Percentiles rank a stretch among this genome's conserved stretches.
Evolutionary conservation across 257 asterid species (phyloP).

Genomic region (Fraxinus anomala): DNA sequence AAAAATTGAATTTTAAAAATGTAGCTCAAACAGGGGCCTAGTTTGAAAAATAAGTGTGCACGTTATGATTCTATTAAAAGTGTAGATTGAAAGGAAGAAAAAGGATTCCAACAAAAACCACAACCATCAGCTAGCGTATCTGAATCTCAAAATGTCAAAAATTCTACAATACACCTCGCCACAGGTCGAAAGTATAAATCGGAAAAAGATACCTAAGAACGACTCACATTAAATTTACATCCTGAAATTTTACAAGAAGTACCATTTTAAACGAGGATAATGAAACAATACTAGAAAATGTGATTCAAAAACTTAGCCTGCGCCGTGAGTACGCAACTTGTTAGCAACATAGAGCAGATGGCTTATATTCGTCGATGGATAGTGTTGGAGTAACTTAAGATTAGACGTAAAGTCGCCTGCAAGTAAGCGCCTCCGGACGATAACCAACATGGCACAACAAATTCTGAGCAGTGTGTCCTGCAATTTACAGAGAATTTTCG

Average conservation of each 20-base stretch:
- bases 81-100: neutral
- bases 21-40: too few species aligned
- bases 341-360: conserved; percentile 91
- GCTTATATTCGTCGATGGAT: conserved; percentile 84
- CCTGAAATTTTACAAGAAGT: conserved; percentile 30
- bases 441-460: conserved; percentile 91
- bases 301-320: conserved; percentile 31
- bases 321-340: conserved; percentile 53
- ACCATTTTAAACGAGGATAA: conserved; percentile 16
- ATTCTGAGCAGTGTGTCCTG: conserved; percentile 88
- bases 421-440: conserved; percentile 80
- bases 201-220: neutral
- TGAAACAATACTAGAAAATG: conserved; percentile 11
- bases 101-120: neutral
- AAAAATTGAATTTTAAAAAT: too few species aligned
- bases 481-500: conserved; percentile 19
- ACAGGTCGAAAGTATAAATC: neutral
- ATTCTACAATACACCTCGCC: neutral
- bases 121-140: neutral
- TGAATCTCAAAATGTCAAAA: neutral
- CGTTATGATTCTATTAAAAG: neutral
- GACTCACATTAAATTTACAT: conserved; percentile 32
- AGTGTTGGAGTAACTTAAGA: conserved; percentile 83
- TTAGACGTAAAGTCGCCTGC: conserved; percentile 96
- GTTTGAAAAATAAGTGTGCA: too few species aligned